phyloP scores from a whole-genome alignment of 2,329 filamentous ascomycete genomes.

The Fusarium paranaense region DNA sequence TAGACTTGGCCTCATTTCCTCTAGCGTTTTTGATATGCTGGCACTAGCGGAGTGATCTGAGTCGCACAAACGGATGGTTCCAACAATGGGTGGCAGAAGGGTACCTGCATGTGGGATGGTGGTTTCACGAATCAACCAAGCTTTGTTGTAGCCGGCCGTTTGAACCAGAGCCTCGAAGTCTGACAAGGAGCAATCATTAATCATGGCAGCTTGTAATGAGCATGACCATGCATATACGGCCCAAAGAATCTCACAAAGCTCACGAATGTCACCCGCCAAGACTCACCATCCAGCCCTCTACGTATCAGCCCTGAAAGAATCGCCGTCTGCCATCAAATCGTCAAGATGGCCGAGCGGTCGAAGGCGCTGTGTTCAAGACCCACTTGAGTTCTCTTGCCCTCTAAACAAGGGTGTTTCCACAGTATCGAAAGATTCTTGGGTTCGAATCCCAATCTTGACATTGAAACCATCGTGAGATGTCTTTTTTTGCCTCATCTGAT shows the following conservation, averaged over 20 bases:
- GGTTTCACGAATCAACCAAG: background rate
- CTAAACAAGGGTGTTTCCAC: background rate
- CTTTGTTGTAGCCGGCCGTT: background rate
- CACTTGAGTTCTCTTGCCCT: background rate
- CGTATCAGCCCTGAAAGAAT: background rate
- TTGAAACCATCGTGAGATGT: background rate
- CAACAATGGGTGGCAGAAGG: background rate
- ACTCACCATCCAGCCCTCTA: background rate
- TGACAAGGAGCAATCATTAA: background rate
- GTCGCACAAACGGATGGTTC: background rate
- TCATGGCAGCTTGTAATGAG: background rate
- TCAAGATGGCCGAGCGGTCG: background rate
- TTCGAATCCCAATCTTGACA: slow-evolving; percentile 1
- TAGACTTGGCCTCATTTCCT: slow-evolving; percentile 1
- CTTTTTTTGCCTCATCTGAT: background rate
- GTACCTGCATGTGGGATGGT: background rate
- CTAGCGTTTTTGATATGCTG: background rate
- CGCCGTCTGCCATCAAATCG: background rate
- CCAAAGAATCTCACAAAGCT: background rate
- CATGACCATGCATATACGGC: background rate
- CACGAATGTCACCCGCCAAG: background rate
- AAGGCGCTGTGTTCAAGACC: background rate
- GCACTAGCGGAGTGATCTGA: background rate
- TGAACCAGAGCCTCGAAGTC: background rate
- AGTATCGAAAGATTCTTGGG: slow-evolving; percentile 1